Base-by-base conservation (phyloP, 345 rosid genomes). In the Chamaenerion angustifolium region DNA sequence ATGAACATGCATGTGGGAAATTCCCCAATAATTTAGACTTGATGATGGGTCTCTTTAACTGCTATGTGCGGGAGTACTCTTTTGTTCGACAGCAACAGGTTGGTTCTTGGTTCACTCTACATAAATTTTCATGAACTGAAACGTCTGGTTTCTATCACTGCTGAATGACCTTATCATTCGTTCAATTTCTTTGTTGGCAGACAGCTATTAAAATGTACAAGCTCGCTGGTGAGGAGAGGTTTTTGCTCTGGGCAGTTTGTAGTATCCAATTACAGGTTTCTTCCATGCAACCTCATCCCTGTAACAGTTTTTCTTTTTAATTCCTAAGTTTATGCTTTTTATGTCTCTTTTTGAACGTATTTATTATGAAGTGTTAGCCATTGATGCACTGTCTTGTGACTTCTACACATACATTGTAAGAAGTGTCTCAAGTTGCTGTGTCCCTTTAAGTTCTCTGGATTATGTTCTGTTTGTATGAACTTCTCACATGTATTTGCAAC, bases 31-130 rank as follows among this genome's bases (percentile, higher is more conserved):
- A 84, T 66, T 59, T 87, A 70, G 98, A 87, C 57, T 70, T 84
- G 21, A 80, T 92, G 90, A 87, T 82, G 93, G 98, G 96, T 21
- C 95, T 92, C 51, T 92, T 92, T 69, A 87, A 92, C 71, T 92
- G 98, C 63, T 84, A 78, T 56, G 95, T 92, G 56, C 95, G 88
- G 16, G 96, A 84, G 42, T 87, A 79, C 73, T 87, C 95, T 11
- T 92, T 84, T 46, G 98, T 92, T 56, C 87, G 71, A 78, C 98
- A 87, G 70, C 98, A 92, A 53, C 98, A 84, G 96, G 98, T 92
- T 74, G 49, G 78, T 66, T 15, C 51, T 45, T 46, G 46, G 17
- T 0, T 2, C 2, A 17, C 18, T 15, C 12, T 23, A 31, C 37
- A 8, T 31, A 31, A 8, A 5, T 31, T 31, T 31, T 31, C 37